Percentiles rank a stretch among this genome's conserved stretches.
phyloP scores from a whole-genome alignment of 2,329 filamentous ascomycete genomes.

The Monosporascus sp. region DNA sequence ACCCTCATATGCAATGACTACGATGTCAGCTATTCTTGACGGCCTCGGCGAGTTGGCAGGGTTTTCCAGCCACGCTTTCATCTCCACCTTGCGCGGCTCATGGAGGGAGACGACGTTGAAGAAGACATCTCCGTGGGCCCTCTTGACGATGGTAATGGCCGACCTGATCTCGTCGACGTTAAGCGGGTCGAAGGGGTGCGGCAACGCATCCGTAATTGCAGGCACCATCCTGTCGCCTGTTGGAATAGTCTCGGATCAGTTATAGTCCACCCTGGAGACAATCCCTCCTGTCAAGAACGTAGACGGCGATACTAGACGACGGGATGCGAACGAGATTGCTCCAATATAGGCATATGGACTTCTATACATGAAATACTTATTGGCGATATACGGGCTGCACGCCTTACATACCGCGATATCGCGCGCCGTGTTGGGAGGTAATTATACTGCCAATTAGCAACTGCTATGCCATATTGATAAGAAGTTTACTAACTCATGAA shows the following conservation, averaged over 20 bases:
- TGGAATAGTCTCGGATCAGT: background rate
- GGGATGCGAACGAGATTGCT: background rate
- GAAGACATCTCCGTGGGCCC: slow-evolving; percentile 63
- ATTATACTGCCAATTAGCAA: background rate
- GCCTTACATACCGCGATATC: background rate
- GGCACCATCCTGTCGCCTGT: slow-evolving; percentile 15
- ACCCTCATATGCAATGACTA: slow-evolving; percentile 72
- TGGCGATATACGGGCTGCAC: background rate
- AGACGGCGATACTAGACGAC: background rate
- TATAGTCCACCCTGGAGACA: background rate
- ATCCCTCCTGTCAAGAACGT: background rate
- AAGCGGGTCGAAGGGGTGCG: slow-evolving; percentile 75
- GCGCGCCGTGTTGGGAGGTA: background rate
- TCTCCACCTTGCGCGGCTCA: slow-evolving; percentile 80
- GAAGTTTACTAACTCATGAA: background rate
- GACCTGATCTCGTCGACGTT: slow-evolving; percentile 65
- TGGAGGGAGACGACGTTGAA: slow-evolving; percentile 84
- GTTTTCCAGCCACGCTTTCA: slow-evolving; percentile 71
- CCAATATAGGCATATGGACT: background rate
- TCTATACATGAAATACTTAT: background rate
- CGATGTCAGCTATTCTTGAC: slow-evolving; percentile 70
- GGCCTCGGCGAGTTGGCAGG: slow-evolving; percentile 58
- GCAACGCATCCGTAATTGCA: slow-evolving; percentile 11
- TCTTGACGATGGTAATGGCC: slow-evolving; percentile 62
- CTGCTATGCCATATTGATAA: background rate